Percentiles rank a stretch among this genome's conserved stretches.
phyloP scores from a whole-genome alignment of 1,284 basidiomycete genomes.

The Pisolithus thermaeus region DNA sequence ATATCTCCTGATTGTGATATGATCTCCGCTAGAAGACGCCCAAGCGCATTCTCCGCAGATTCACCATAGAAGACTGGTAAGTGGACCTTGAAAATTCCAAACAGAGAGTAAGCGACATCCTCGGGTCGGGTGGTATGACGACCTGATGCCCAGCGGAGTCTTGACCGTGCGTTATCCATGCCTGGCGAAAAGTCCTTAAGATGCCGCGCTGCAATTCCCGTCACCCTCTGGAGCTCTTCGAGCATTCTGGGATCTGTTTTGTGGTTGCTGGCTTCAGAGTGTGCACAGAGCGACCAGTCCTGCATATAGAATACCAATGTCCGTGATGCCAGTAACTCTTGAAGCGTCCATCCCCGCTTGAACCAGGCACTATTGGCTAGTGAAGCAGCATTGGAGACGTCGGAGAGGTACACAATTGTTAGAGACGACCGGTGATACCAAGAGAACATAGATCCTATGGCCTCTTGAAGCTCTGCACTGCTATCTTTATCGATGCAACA shows the following conservation, averaged over 20 bases:
- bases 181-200: neutral
- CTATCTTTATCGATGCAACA: too few relatives aligned
- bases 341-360: conserved; percentile 5
- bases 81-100: conserved; percentile 1
- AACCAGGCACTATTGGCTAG: conserved; percentile 1
- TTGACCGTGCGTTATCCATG: neutral
- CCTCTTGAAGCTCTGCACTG: too few relatives aligned
- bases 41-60: neutral
- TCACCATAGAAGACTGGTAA: conserved; percentile 1
- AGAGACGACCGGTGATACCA: neutral
- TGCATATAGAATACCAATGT: conserved; percentile 2
- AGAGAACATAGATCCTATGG: too few relatives aligned
- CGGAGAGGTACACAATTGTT: neutral
- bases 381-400: neutral
- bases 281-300: neutral
- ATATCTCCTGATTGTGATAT: conserved; percentile 3
- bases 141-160: neutral
- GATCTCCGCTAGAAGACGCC: neutral
- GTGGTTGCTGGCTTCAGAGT: neutral
- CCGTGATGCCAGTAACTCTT: conserved; percentile 4
- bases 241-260: neutral
- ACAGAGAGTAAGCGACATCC: conserved; percentile 1
- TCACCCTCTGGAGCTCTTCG: neutral
- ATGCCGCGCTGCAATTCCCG: neutral
- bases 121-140: neutral